Evolutionary conservation across 306 rosid genomes (phyloP), one percentile per base, ranked within the genome.

Genomic region (Inga leiocalycina): DNA sequence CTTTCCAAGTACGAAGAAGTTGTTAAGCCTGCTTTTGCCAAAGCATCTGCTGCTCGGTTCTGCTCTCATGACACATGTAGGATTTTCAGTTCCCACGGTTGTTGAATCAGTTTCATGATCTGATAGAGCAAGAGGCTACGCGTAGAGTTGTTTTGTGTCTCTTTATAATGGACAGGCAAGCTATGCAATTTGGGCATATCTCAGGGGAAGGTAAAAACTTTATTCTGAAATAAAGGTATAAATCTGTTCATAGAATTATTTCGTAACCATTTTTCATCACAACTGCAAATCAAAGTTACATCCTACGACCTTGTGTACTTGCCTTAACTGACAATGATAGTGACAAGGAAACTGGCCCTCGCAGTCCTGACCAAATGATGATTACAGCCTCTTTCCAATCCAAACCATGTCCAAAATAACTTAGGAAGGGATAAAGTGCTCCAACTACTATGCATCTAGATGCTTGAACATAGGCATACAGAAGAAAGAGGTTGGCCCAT

Each of bases 291-390:
- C 10, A 51, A 64, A 51, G 43, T 37, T 16, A 64, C 64, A 71
- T 34, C 37, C 2, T 8, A 13, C 30, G 61, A 56, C 77, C 78
- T 49, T 37, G 41, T 78, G 59, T 79, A 84, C 97, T 91, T 90
- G 86, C 99, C 97, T 96, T 91, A 66, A 96, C 97, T 17, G 99
- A 96, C 70, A 96, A 84, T 34, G 99, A 86, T 82, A 96, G 96
- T 66, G 99, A 78, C 91, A 96, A 77, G 43, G 99, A 96, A 86
- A 96, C 99, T 80, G 99, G 97, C 56, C 99, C 99, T 76, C 99
- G 96, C 85, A 96, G 88, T 76, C 99, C 99, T 80, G 99, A 89
- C 99, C 99, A 93, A 35, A 81, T 77, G 74, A 96, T 93, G 83
- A 96, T 87, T 52, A 79, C 76, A 82, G 97, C 97, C 88, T 96